Conservation (phyloP, 2,329 filamentous ascomycete species). For the Colletotrichum graminicola region DNA sequence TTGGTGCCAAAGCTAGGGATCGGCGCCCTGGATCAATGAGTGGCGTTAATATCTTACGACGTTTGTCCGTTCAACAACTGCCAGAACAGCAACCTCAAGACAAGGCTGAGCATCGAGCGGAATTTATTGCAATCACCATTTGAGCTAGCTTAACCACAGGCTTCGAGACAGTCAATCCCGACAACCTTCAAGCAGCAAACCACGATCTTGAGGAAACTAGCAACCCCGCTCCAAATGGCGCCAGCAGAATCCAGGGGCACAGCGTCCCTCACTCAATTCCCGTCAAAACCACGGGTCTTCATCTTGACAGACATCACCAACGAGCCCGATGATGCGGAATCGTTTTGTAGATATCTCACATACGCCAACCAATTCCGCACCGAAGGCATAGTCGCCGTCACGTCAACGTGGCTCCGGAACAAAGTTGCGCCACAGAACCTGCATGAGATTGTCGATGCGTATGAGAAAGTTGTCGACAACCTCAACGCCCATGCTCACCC, state of each 20-base stretch:
- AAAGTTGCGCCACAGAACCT: constrained; percentile 58
- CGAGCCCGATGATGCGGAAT: constrained; percentile 60
- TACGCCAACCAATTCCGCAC: constrained; percentile 62
- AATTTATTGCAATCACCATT: not conserved
- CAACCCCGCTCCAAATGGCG: constrained; percentile 16
- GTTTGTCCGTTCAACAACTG: not conserved
- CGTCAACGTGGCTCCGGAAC: constrained; percentile 59
- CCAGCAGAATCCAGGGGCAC: constrained; percentile 5
- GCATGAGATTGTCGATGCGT: constrained; percentile 58
- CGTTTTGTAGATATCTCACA: constrained; percentile 57
- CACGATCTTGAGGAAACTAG: not conserved
- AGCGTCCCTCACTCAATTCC: constrained; percentile 20
- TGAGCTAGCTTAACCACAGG: not conserved
- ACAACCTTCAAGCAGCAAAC: not conserved
- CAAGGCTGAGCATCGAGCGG: not conserved
- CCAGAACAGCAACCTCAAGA: not conserved
- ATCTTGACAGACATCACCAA: constrained; percentile 60
- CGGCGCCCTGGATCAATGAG: not conserved
- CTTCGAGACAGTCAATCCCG: not conserved
- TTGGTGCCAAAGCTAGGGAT: constrained; percentile 8
- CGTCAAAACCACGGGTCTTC: constrained; percentile 53
- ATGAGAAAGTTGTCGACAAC: constrained; percentile 58
- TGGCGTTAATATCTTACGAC: not conserved
- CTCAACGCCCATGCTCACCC: constrained; percentile 62
- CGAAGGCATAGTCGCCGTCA: constrained; percentile 59